Percentiles rank a stretch among this genome's conserved stretches.
Evolutionary conservation across 73 alveolate species (phyloP).

Genomic region (Tetrahymena malaccensis): DNA sequence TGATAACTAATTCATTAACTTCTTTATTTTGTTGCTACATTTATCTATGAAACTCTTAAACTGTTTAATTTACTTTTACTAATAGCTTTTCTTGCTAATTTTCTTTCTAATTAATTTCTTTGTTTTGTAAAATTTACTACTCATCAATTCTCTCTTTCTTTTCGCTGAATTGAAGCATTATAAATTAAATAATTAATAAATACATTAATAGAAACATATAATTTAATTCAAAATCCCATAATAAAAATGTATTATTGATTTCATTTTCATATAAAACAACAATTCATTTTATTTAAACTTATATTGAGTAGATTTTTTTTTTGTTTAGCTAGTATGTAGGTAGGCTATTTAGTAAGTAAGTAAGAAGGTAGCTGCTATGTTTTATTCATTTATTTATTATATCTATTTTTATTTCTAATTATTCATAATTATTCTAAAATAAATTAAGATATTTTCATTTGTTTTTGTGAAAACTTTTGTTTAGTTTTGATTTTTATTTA

Average conservation of each 20-base stretch:
- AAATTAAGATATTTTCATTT: too few relatives aligned
- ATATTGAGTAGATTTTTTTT: not conserved
- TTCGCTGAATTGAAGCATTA: not conserved
- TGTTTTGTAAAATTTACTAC: not conserved
- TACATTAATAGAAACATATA: not conserved
- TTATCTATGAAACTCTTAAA: not conserved
- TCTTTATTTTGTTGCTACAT: conserved; percentile 6
- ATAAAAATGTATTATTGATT: not conserved
- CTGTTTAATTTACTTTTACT: not conserved
- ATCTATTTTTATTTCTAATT: not conserved
- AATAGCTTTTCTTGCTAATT: not conserved
- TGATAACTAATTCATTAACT: conserved; percentile 32
- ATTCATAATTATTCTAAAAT: too few relatives aligned
- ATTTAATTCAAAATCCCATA: not conserved
- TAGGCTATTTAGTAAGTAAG: too few relatives aligned
- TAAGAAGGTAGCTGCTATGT: not conserved
- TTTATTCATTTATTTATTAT: too few relatives aligned
- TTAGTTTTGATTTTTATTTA: too few relatives aligned
- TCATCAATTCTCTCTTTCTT: not conserved
- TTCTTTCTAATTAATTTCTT: not conserved
- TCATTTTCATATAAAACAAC: not conserved
- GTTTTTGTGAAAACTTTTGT: too few relatives aligned
- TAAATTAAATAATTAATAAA: too few relatives aligned
- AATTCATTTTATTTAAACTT: too few relatives aligned
- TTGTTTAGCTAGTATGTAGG: too few relatives aligned